phyloP scores from a whole-genome alignment of 352 stramenopile genomes.

The Pythium scleroteichum region DNA sequence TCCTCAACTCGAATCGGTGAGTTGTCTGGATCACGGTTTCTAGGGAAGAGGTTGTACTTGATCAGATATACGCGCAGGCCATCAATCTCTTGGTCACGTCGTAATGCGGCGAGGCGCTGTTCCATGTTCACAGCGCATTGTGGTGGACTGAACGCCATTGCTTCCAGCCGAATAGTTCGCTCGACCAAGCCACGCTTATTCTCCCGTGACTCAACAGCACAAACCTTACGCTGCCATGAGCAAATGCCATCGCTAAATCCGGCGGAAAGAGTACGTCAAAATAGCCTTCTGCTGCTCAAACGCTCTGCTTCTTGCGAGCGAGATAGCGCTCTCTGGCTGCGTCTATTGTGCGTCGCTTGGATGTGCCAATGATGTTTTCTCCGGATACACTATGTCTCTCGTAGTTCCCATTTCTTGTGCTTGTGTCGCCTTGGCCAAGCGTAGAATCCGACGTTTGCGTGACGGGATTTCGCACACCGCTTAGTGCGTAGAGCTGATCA shows the following conservation, averaged over 20 bases:
- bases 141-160: conserved; percentile 72
- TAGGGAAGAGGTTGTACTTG: conserved; percentile 88
- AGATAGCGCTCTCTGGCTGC: conserved; percentile 30
- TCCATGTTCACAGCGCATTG: conserved; percentile 89
- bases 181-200: too few relatives aligned
- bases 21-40: conserved; percentile 82
- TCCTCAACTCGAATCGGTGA: conserved; percentile 87
- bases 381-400: not conserved
- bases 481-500: conserved; percentile 51
- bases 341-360: conserved; percentile 14
- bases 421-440: not conserved
- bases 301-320: conserved; percentile 18
- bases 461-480: conserved; percentile 33
- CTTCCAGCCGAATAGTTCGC: not conserved
- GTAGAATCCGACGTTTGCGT: not conserved
- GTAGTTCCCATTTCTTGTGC: not conserved
- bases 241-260: too few relatives aligned
- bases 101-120: conserved; percentile 72
- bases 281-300: not conserved
- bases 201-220: too few relatives aligned
- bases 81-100: conserved; percentile 84
- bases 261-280: too few relatives aligned
- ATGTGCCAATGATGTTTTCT: not conserved
- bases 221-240: too few relatives aligned
- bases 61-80: conserved; percentile 79